Evolutionary conservation across 495 filamentous ascomycete species (phyloP).

Genomic region (Neurospora terricola): DNA sequence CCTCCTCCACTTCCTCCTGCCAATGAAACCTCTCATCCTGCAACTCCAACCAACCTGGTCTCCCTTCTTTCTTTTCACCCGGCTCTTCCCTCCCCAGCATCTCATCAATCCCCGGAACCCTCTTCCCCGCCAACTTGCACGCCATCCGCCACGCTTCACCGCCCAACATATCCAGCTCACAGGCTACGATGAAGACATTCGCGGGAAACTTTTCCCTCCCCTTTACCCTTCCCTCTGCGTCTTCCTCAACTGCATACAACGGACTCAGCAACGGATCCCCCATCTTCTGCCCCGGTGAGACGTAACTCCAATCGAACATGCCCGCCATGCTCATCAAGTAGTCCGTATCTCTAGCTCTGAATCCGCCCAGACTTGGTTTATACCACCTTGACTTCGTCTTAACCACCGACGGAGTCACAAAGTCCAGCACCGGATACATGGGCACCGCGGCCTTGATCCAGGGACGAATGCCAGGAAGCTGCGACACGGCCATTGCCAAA

Average conservation of each 20-base stretch:
- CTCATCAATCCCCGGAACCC: constrained; percentile 9
- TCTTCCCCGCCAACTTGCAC: constrained; percentile 18
- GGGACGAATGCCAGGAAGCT: constrained; percentile 16
- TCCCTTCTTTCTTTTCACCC: neutral
- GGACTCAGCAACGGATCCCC: constrained; percentile 24
- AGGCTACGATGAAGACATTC: constrained; percentile 38
- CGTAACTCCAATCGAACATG: constrained; percentile 26
- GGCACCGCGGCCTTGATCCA: constrained; percentile 22
- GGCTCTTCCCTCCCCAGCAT: constrained; percentile 6
- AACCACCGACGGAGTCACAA: neutral
- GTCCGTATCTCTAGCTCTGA: constrained; percentile 15
- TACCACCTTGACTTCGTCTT: constrained; percentile 21
- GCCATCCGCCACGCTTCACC: constrained; percentile 27
- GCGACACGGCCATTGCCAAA: constrained; percentile 20
- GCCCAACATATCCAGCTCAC: constrained; percentile 40
- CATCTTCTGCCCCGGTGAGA: constrained; percentile 10
- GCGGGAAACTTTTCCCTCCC: constrained; percentile 17
- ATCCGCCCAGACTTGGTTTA: constrained; percentile 26
- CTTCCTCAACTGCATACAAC: constrained; percentile 5
- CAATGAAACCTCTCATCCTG: constrained; percentile 24
- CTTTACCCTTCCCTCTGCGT: neutral
- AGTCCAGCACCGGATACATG: constrained; percentile 25
- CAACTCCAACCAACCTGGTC: constrained; percentile 10
- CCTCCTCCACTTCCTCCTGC: too few species aligned
- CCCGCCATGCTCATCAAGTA: constrained; percentile 10